phyloP scores from a whole-genome alignment of 371 early-diverging fungal species.

The Zychaea mexicana region DNA sequence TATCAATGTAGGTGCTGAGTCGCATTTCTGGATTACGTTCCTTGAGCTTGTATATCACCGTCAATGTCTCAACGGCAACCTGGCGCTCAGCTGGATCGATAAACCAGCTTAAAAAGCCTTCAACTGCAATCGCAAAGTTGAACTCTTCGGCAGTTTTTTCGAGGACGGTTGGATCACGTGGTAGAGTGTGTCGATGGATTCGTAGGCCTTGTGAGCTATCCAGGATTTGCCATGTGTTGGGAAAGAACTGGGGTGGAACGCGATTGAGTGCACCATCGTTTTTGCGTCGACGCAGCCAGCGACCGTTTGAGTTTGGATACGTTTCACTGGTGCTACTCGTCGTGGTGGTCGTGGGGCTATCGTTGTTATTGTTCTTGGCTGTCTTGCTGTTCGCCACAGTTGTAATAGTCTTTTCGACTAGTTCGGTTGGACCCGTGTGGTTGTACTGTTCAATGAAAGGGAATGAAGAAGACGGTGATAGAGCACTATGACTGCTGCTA shows the following conservation, averaged over 20 bases:
- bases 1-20: conserved; percentile 56
- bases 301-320: conserved; percentile 69
- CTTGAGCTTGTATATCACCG: conserved; percentile 62
- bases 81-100: conserved; percentile 87
- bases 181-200: conserved; percentile 60
- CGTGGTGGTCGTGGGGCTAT: conserved; percentile 11
- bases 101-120: conserved; percentile 67
- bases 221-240: conserved; percentile 75
- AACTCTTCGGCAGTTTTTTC: conserved; percentile 88
- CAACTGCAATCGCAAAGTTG: conserved; percentile 79
- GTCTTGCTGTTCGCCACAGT: neutral
- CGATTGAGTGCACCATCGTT: conserved; percentile 89
- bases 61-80: conserved; percentile 74
- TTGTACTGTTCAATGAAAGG: neutral
- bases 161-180: conserved; percentile 81
- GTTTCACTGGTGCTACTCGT: conserved; percentile 24
- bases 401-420: neutral
- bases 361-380: neutral
- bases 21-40: conserved; percentile 67
- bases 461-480: neutral
- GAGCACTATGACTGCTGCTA: neutral
- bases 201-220: conserved; percentile 59
- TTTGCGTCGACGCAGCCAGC: conserved; percentile 79
- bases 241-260: conserved; percentile 79
- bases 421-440: neutral